Evolutionary conservation across 805 yeast species (phyloP).

Genomic region (Millerozyma acaciae): DNA sequence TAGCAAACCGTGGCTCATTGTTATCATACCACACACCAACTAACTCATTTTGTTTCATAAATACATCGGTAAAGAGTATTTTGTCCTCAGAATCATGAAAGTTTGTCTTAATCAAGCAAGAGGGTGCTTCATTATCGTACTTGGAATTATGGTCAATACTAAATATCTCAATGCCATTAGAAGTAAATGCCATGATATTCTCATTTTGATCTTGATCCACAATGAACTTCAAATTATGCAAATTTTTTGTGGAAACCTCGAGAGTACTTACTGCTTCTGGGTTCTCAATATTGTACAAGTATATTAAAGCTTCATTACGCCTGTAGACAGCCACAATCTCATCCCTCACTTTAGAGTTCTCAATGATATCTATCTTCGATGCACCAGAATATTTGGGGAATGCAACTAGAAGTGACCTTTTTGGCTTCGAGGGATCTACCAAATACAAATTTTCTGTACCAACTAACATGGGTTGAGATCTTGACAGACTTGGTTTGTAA

Average conservation of each 20-base stretch:
- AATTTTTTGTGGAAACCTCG: slow-evolving; percentile 24
- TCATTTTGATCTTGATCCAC: slow-evolving; percentile 7
- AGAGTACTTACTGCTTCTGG: slow-evolving; percentile 26
- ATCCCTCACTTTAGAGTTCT: slow-evolving; percentile 25
- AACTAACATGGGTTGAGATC: slow-evolving; percentile 13
- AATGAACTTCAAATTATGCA: slow-evolving; percentile 24
- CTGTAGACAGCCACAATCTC: slow-evolving; percentile 35
- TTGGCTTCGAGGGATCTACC: slow-evolving; percentile 21
- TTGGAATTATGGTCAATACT: slow-evolving; percentile 9
- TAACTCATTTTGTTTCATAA: slow-evolving; percentile 28
- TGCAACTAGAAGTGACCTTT: slow-evolving; percentile 25
- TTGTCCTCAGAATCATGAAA: slow-evolving; percentile 8
- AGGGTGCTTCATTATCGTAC: slow-evolving; percentile 6
- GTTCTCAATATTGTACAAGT: slow-evolving; percentile 27
- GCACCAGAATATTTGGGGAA: slow-evolving; percentile 28
- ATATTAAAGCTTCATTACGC: slow-evolving; percentile 24
- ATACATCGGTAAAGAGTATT: slow-evolving; percentile 21
- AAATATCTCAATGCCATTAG: slow-evolving; percentile 30
- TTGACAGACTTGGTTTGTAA: slow-evolving; percentile 9
- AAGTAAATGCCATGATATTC: slow-evolving; percentile 27
- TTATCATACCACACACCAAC: slow-evolving; percentile 39
- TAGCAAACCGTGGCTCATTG: slow-evolving; percentile 23
- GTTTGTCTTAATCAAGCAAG: slow-evolving; percentile 14
- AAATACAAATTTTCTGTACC: slow-evolving; percentile 28
- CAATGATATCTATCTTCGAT: slow-evolving; percentile 29